phyloP scores from a whole-genome alignment of 2,329 filamentous ascomycete species.

The Colletotrichum sp. region DNA sequence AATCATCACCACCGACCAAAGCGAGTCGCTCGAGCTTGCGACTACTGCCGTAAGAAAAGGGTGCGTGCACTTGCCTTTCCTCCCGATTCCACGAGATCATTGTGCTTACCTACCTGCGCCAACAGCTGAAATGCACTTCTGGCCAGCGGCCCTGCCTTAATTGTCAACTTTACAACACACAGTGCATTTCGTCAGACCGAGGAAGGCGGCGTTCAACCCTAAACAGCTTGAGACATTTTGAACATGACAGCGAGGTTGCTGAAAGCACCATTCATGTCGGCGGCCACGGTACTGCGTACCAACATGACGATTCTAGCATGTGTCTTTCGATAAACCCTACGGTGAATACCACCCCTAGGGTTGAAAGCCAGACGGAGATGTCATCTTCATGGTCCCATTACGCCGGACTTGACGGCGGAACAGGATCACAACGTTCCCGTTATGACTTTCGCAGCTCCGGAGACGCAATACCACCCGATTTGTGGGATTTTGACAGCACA shows the following conservation, averaged over 20 bases:
- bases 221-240: not conserved
- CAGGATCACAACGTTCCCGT: not conserved
- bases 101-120: not conserved
- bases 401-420: not conserved
- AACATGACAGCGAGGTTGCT: not conserved
- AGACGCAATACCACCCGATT: accelerated
- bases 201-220: not conserved
- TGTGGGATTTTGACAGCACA: not conserved
- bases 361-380: not conserved
- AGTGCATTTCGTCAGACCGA: not conserved
- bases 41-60: not conserved
- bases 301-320: not conserved
- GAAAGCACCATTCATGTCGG: not conserved
- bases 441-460: not conserved
- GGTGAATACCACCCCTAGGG: accelerated
- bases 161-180: not conserved
- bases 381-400: not conserved
- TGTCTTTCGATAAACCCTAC: not conserved
- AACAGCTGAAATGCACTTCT: not conserved
- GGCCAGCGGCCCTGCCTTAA: not conserved
- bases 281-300: accelerated
- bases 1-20: not conserved
- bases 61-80: not conserved
- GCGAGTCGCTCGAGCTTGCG: not conserved
- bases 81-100: not conserved